Evolutionary conservation across 2,329 filamentous ascomycete genomes (phyloP), one percentile per base, ranked within the genome.

Genomic region (Paraphaeosphaeria minitans): DNA sequence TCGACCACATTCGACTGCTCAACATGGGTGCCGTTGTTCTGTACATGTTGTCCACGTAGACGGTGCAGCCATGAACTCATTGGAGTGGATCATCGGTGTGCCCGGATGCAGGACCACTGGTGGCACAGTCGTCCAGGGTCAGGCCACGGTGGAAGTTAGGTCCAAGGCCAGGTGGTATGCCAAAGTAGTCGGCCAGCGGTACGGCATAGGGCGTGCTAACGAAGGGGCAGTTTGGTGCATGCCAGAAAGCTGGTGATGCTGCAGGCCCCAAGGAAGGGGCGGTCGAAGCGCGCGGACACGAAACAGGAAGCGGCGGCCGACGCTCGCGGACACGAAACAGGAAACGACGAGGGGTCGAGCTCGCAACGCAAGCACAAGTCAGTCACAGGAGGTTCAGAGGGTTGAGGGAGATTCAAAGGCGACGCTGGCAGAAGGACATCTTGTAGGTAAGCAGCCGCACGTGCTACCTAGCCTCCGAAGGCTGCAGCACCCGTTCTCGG

Each of bases 51-150:
- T 50, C 54, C 46, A 16, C 58, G 55, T 19, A 59, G 45, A 8
- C 63, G 58, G 22, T 57, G 54, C 24, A 65, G 55, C 63, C 58
- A 63, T 35, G 58, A 58, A 54, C 56, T 55, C 62, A 65, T 65
- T 37, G 48, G 27, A 43, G 33, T 51, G 22, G 14, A 5, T 14
- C 21, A 43, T 53, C 6, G 37, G 16, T 53, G 50, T 42, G 24
- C 22, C 9, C 24, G 21, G 37, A 42, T 31, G 27, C 4, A 22
- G 49, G 37, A 29, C 8, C 12, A 29, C 8, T 41, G 14, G 19
- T 31, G 49, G 2, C 35, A 42, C 49, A 52, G 50, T 33, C 21
- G 33, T 31, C 19, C 33, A 39, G 37, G 19, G n/a, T 9, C 9
- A 29, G 35, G 41, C 22, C 12, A 24, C 33, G 22, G 31, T 39